Evolutionary conservation across 441 rosid genomes (phyloP).

Genomic region (Euphorbia corollata): DNA sequence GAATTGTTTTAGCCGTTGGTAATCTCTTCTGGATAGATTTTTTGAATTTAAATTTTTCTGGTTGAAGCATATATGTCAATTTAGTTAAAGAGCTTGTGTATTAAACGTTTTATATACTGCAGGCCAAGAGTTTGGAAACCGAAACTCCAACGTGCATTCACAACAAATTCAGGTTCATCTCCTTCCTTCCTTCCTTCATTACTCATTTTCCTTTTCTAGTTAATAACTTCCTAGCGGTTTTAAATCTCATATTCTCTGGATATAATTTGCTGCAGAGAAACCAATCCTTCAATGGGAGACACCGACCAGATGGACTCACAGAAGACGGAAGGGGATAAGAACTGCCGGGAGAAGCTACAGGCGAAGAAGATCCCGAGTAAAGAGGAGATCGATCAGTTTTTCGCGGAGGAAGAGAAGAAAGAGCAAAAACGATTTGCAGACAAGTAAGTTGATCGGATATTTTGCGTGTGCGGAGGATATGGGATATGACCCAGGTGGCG

Average conservation of each 20-base stretch:
- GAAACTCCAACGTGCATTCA: constrained; percentile 47
- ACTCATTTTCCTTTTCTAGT: neutral
- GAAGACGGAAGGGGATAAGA: neutral
- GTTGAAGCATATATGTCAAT: constrained; percentile 1
- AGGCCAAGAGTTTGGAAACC: constrained; percentile 51
- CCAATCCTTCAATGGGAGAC: constrained; percentile 29
- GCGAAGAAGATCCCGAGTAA: constrained; percentile 26
- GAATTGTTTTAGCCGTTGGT: neutral
- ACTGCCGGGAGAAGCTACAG: constrained; percentile 11
- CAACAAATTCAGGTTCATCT: constrained; percentile 47
- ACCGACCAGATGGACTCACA: constrained; percentile 31
- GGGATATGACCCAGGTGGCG: constrained; percentile 17
- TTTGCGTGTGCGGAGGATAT: constrained; percentile 31
- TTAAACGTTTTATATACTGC: constrained; percentile 19
- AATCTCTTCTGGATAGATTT: neutral
- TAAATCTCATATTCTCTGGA: neutral
- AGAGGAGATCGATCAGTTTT: constrained; percentile 56
- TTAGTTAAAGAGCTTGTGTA: constrained; percentile 14
- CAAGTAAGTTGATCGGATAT: constrained; percentile 38
- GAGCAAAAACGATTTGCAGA: constrained; percentile 55
- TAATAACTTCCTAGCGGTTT: neutral
- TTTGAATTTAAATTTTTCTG: constrained; percentile 9
- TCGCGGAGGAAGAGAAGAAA: constrained; percentile 43
- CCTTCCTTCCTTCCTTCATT: neutral
- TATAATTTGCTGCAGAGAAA: constrained; percentile 26